Evolutionary conservation across 768 basidiomycete genomes (phyloP), one percentile per base, ranked within the genome.

Genomic region (Serendipita indica): DNA sequence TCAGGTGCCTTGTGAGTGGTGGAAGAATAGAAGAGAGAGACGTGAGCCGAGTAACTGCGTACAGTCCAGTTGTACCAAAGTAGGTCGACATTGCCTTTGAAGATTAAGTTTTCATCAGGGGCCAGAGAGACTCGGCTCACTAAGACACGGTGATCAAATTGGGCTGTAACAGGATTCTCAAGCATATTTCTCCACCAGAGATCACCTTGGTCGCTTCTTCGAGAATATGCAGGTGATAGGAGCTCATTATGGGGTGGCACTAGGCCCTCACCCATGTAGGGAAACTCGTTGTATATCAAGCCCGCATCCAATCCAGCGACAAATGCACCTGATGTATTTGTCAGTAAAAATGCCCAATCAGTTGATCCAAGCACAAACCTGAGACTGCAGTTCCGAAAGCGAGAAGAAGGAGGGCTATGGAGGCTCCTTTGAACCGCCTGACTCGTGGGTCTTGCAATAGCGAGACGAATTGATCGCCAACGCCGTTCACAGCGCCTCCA

Each of bases 231-330:
- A 0, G 77, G 67, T 27, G 87, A 82, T 67, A 93, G 80, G 25
- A 99, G 77, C 69, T 98, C 96, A 34, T 83, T 79, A 4, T 73
- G 61, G 0, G 92, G 91, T 2, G 96, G 96, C 2, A 80, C 78
- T 14, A 97, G 69, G 14, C 82, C 77, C 4, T 86, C 92, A 34
- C 90, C 94, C 94, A 99, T 99, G 3, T 85, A 71, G 0, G 96
- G 96, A 73, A 96, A 99, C 67, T 98, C 94, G 67, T 99, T 99
- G 72, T 98, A 98, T n/a, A 92, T 69, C 58, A 99, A 71, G 13
- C 96, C 96, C 1, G 96, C 96, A 68, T 99, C 96, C 39, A 99
- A 76, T 13, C 96, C 96, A 34, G 96, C 96, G 28, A 99, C 96
- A 65, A 99, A 98, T 3, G 96, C 96, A 57, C 96, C 94, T 94